Conservation (phyloP, 2,329 filamentous ascomycete genomes). For the Aureobasidium pullulans region DNA sequence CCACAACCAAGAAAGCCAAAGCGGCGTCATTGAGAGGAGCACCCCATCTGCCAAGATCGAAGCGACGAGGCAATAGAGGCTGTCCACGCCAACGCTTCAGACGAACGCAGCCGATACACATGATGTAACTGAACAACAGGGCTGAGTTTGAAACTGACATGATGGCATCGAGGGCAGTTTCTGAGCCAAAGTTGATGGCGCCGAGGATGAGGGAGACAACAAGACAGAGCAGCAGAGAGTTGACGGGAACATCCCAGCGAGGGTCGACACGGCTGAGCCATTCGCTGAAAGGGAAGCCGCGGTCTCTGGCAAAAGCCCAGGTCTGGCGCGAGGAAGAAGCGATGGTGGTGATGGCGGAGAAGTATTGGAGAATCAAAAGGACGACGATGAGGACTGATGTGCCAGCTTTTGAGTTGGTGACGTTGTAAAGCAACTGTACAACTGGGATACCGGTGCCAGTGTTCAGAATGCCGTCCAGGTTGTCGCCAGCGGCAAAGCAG, state of each 20-base stretch:
- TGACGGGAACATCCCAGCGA: constrained; percentile 12
- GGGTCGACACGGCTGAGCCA: constrained; percentile 27
- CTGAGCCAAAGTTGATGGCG: constrained; percentile 37
- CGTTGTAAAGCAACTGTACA: constrained; percentile 25
- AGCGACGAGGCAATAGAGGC: constrained; percentile 25
- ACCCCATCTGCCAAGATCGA: constrained; percentile 28
- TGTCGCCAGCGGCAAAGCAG: constrained; percentile 25
- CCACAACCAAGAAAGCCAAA: constrained; percentile 24
- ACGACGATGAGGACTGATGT: constrained; percentile 25
- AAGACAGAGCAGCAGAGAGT: constrained; percentile 22
- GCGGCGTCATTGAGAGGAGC: constrained; percentile 27
- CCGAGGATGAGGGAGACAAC: constrained; percentile 28
- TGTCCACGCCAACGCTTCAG: constrained; percentile 26
- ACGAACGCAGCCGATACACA: constrained; percentile 26
- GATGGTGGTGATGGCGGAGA: constrained; percentile 29
- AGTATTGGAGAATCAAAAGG: constrained; percentile 27
- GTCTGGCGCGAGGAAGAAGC: constrained; percentile 27
- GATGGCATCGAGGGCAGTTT: constrained; percentile 35
- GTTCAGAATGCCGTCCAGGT: constrained; percentile 21
- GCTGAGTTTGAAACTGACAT: constrained; percentile 32
- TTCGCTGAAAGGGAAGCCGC: constrained; percentile 28
- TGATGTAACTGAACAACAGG: constrained; percentile 27
- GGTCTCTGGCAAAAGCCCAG: constrained; percentile 28
- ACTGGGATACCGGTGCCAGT: constrained; percentile 22
- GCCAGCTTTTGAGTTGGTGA: constrained; percentile 24